Base-by-base conservation (phyloP, 768 basidiomycete genomes). In the Termitomyces sp. region DNA sequence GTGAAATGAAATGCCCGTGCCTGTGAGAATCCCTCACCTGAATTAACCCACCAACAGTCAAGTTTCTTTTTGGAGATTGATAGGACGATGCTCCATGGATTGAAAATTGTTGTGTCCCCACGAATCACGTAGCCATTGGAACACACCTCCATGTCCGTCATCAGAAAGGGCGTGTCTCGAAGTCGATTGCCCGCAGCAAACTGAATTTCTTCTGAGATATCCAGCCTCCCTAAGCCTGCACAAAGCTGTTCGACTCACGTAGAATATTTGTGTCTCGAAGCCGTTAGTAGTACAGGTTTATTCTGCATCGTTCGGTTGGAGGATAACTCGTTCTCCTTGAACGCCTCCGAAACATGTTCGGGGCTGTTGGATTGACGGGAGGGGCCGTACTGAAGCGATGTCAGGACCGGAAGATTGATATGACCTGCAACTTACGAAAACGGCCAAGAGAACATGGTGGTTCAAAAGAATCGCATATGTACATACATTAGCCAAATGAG, bases 251-350 rank as follows among this genome's bases (percentile, higher is more conserved):
- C 20, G 20, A 20, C 20, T 20, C 81, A 87, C 79, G 74, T 99
- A 99, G 77, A 89, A 98, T 0, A 72, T 81, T 71, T 97, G 94
- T 0, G 96, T 97, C 73, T 98, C 97, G 72, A 98, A 96, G 1
- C 96, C 94, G 53, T 86, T 80, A 49, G 86, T 80, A 48, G 86
- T 78, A 72, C 91, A 94, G 36, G 84, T 71, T 94, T 94, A 96
- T 70, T 91, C 88, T 37, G 84, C 83, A 73, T 96, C 94, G 67
- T 81, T 82, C 20, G 82, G 76, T 65, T 85, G 84, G 59, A 96
- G 86, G 85, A 87, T 51, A 89, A 74, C 66, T 91, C 84, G 7
- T 80, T 77, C 12, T 80, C 76, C 48, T 81, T 72, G 67, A 79
- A 76, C 42, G 75, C 78, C n/a, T 81, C 79, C 5, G 92, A 86